Conservation (phyloP, 1,139 yeast genomes). For the Scheffersomyces segobiensis region DNA sequence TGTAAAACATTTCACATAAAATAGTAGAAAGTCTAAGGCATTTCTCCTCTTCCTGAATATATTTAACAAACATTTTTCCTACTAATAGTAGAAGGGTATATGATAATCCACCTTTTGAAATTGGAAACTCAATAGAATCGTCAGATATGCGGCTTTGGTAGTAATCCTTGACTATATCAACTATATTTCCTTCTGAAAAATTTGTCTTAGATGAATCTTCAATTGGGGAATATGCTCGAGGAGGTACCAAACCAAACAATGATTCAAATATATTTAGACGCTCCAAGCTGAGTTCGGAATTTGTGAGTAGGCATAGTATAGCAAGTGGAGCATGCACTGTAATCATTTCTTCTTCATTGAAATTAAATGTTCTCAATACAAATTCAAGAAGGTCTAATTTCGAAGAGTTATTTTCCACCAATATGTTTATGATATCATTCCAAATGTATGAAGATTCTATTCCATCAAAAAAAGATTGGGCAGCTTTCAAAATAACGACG, state of each 20-base stretch:
- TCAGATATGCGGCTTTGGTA: constrained; percentile 6
- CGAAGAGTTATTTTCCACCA: constrained; percentile 8
- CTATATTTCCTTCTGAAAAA: background rate
- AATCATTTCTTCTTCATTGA: constrained; percentile 86
- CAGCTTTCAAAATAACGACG: constrained; percentile 53
- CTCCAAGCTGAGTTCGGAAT: constrained; percentile 11
- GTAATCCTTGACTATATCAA: constrained; percentile 5
- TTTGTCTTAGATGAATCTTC: constrained; percentile 12
- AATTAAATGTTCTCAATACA: constrained; percentile 63
- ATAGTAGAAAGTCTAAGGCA: constrained; percentile 9
- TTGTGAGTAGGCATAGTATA: constrained; percentile 43
- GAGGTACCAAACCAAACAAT: constrained; percentile 54
- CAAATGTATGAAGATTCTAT: constrained; percentile 80
- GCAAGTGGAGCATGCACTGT: constrained; percentile 73
- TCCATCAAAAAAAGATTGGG: constrained; percentile 76
- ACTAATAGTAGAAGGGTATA: background rate
- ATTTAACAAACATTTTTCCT: constrained; percentile 1
- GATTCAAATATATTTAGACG: constrained; percentile 39
- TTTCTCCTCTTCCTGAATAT: constrained; percentile 3
- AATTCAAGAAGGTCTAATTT: constrained; percentile 53
- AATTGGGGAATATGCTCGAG: constrained; percentile 54
- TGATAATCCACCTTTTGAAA: constrained; percentile 4
- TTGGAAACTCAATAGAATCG: constrained; percentile 4
- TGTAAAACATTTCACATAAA: constrained; percentile 12
- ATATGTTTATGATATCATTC: constrained; percentile 50